Conservation (phyloP, 1,139 yeast species). For the Kodamaea derodonti region DNA sequence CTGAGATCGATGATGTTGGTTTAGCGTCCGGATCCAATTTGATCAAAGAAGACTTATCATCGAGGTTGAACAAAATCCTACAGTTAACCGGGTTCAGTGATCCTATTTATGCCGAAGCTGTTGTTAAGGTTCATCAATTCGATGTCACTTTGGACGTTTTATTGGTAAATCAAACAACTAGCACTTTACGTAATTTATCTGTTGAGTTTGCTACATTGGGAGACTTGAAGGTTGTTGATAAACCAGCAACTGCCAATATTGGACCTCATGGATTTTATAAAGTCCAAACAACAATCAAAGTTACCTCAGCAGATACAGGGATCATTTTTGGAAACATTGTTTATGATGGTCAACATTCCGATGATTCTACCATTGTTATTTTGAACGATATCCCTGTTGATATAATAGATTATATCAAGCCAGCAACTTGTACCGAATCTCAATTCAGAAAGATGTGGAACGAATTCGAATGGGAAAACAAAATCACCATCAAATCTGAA, state of each 20-base stretch:
- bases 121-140: slow-evolving; percentile 89
- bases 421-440: slow-evolving; percentile 83
- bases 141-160: slow-evolving; percentile 93
- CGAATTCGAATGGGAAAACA: slow-evolving; percentile 99
- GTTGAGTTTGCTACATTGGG: slow-evolving; percentile 97
- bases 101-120: slow-evolving; percentile 97
- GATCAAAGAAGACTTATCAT: slow-evolving; percentile 58
- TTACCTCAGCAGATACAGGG: slow-evolving; percentile 88
- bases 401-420: slow-evolving; percentile 95
- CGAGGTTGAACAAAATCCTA: slow-evolving; percentile 82
- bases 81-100: slow-evolving; percentile 97
- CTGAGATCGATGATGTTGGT: slow-evolving; percentile 49
- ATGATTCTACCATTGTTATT: slow-evolving; percentile 85
- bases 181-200: slow-evolving; percentile 84
- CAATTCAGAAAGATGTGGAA: slow-evolving; percentile 98
- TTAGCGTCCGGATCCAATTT: slow-evolving; percentile 43
- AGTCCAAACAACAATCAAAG: slow-evolving; percentile 85
- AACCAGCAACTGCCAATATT: slow-evolving; percentile 87
- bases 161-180: slow-evolving; percentile 89
- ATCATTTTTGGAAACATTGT: slow-evolving; percentile 93
- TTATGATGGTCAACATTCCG: slow-evolving; percentile 93
- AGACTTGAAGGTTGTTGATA: slow-evolving; percentile 90
- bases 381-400: slow-evolving; percentile 94
- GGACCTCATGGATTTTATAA: slow-evolving; percentile 97
- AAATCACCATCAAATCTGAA: slow-evolving; percentile 80